Conservation (phyloP, 2,329 filamentous ascomycete genomes). For the Trichophyton benhamiae region DNA sequence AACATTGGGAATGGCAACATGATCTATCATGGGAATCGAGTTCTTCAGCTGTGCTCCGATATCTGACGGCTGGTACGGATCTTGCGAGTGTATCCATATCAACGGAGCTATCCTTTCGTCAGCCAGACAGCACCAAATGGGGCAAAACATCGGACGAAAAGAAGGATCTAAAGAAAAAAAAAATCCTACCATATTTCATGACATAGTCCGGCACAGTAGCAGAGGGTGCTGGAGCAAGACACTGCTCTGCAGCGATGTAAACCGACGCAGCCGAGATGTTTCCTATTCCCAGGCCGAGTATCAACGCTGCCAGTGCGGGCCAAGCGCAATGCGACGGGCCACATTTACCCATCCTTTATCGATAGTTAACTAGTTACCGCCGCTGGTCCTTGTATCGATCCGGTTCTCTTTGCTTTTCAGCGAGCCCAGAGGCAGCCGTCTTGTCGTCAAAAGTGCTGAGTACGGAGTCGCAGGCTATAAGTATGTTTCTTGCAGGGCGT, state of each 20-base stretch:
- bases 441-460: too few relatives aligned
- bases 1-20: slow-evolving; percentile 26
- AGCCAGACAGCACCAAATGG: not conserved
- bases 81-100: slow-evolving; percentile 39
- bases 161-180: not conserved
- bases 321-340: not conserved
- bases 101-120: slow-evolving; percentile 33
- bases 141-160: not conserved
- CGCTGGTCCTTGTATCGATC: not conserved
- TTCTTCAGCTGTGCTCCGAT: slow-evolving; percentile 36
- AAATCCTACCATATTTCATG: slow-evolving; percentile 33
- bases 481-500: too few relatives aligned
- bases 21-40: slow-evolving; percentile 36
- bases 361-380: not conserved
- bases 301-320: not conserved
- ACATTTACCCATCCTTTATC: not conserved
- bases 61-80: slow-evolving; percentile 40
- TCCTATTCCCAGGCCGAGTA: not conserved
- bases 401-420: not conserved
- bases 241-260: not conserved
- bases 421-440: too few relatives aligned
- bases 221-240: not conserved
- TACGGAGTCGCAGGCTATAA: too few relatives aligned
- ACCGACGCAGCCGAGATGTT: not conserved
- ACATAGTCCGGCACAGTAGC: slow-evolving; percentile 32